A percentile compares a stretch with the other conserved stretches of the same genome.
phyloP scores from a whole-genome alignment of 345 rosid genomes.

The Syzygium aromaticum region DNA sequence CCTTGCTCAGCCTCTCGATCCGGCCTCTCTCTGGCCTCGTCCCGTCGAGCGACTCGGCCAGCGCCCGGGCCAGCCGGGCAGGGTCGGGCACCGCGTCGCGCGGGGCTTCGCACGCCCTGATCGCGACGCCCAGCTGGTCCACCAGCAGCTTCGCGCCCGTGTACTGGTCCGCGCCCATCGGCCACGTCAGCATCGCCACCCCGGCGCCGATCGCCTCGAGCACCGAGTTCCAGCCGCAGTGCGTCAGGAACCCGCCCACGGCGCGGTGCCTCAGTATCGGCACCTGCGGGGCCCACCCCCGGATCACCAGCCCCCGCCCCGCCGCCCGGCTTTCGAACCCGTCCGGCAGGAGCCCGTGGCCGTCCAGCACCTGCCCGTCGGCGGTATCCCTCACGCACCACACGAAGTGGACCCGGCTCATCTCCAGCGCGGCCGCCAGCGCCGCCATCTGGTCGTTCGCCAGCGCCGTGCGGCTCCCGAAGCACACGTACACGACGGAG shows the following conservation, averaged over 20 bases:
- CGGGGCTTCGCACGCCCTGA: conserved; percentile 30
- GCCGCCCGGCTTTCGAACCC: not conserved
- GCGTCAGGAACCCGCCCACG: not conserved
- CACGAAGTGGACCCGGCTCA: not conserved
- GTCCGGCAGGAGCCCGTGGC: not conserved
- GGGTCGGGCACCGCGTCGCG: conserved; percentile 24
- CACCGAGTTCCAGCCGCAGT: not conserved
- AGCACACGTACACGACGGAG: conserved; percentile 60
- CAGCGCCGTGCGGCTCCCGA: conserved; percentile 56
- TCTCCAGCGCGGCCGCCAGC: conserved; percentile 22
- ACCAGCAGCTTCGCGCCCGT: conserved; percentile 34
- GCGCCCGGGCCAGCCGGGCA: conserved; percentile 14
- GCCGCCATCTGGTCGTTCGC: conserved; percentile 24
- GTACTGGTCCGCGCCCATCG: conserved; percentile 40
- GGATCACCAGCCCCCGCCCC: not conserved
- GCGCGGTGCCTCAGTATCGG: conserved; percentile 1
- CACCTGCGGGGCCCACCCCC: conserved; percentile 3
- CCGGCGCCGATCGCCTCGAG: not conserved
- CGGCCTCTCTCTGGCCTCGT: conserved; percentile 10
- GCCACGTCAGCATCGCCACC: not conserved
- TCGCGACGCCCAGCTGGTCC: conserved; percentile 38
- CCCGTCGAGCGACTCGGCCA: conserved; percentile 21
- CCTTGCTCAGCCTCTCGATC: conserved; percentile 16
- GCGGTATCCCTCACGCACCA: not conserved
- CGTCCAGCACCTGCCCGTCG: not conserved